Conservation (phyloP, 2,329 filamentous ascomycete species). For the Ophiostoma ips region DNA sequence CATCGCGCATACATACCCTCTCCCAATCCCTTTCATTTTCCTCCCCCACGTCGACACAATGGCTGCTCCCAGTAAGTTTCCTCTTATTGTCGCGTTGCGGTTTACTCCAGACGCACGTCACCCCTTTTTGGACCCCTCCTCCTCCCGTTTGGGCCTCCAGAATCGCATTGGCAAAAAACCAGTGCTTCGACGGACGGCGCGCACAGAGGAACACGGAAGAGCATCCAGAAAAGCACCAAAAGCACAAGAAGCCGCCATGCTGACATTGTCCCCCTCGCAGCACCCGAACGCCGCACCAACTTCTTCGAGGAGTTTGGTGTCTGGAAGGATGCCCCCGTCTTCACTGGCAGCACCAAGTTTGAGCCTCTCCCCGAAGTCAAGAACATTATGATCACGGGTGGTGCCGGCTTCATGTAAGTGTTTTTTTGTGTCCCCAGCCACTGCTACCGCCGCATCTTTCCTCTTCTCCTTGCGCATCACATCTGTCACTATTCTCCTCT, state of each 20-base stretch:
- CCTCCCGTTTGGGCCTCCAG: neutral
- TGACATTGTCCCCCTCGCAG: neutral
- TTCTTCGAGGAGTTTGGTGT: conserved; percentile 47
- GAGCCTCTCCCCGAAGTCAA: conserved; percentile 53
- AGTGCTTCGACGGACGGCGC: too few species aligned
- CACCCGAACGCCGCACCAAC: conserved; percentile 18
- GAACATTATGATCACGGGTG: conserved; percentile 75
- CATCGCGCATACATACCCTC: neutral
- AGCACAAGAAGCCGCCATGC: too few species aligned
- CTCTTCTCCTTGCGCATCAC: neutral
- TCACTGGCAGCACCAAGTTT: conserved; percentile 57
- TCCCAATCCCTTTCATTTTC: neutral
- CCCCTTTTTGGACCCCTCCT: neutral
- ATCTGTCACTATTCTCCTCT: too few species aligned
- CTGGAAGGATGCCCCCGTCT: conserved; percentile 58
- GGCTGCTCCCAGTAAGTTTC: neutral
- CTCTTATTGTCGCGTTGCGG: neutral
- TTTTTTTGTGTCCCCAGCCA: neutral
- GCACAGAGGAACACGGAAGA: neutral
- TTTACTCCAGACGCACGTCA: neutral
- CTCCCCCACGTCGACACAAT: neutral
- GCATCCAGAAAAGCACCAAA: too few species aligned
- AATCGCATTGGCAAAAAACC: neutral
- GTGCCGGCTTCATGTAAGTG: conserved; percentile 70
- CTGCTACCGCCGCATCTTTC: too few species aligned